A percentile compares a stretch with the other conserved stretches of the same genome.
These are phyloP conservation scores for Boletus reticulatus DNA, from an alignment of 768 basidiomycete genomes.

Conservation along the genomic window DNA sequence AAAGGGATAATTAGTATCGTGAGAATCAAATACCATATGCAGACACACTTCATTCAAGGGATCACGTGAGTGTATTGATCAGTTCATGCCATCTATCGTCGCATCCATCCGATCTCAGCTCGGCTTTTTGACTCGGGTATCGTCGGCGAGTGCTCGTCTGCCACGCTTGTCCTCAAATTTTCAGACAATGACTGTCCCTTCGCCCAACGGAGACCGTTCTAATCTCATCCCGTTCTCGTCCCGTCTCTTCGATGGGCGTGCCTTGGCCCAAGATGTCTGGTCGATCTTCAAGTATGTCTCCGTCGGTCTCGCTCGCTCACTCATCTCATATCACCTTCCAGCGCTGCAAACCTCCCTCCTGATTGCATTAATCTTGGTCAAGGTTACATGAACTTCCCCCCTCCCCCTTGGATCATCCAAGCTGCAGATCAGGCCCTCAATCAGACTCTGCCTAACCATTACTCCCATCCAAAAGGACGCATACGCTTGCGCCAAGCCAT, in stretches of 20 bases:
- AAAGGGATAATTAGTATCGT: background rate
- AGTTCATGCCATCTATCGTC: background rate
- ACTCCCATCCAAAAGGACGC: constrained; percentile 89
- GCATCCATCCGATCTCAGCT: background rate
- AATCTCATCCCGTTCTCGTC: constrained; percentile 68
- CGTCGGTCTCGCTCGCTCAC: background rate
- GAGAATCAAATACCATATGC: constrained; percentile 5
- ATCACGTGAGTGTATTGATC: no score
- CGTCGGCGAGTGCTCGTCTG: background rate
- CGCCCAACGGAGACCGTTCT: constrained; percentile 35
- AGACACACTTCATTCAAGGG: no score
- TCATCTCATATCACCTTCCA: constrained; percentile 31
- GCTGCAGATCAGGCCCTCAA: constrained; percentile 71
- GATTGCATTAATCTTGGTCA: constrained; percentile 97
- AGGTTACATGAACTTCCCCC: constrained; percentile 92
- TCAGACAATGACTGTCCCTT: background rate
- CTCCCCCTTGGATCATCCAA: constrained; percentile 74
- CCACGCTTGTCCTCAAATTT: background rate
- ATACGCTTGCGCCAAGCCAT: constrained; percentile 87
- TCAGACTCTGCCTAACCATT: constrained; percentile 70
- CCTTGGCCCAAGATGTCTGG: constrained; percentile 85
- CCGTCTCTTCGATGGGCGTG: constrained; percentile 71
- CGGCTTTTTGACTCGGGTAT: background rate
- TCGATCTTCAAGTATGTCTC: constrained; percentile 75
- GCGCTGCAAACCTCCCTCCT: constrained; percentile 81